Evolutionary conservation across 2,329 filamentous ascomycete genomes (phyloP).

Genomic region (Plenodomus biglobosus): DNA sequence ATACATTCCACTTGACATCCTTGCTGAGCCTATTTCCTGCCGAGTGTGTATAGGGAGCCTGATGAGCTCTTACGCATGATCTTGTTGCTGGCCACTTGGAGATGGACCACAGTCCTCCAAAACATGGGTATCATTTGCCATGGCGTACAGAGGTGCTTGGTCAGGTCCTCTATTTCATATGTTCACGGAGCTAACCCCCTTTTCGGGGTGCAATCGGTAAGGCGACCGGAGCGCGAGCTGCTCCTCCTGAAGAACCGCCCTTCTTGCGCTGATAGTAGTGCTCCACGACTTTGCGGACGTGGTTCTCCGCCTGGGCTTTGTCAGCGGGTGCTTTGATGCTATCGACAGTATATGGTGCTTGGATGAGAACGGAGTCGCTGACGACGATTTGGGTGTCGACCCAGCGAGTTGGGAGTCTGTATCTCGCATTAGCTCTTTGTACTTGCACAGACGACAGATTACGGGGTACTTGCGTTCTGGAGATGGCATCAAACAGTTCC

Average conservation of each 20-base stretch:
- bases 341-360: constrained; percentile 59
- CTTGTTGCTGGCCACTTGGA: not conserved
- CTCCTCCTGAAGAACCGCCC: constrained; percentile 16
- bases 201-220: constrained; percentile 37
- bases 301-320: constrained; percentile 46
- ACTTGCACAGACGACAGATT: not conserved
- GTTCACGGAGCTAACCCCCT: constrained; percentile 18
- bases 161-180: not conserved
- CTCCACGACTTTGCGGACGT: constrained; percentile 52
- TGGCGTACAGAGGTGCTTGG: not conserved
- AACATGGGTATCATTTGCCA: not conserved
- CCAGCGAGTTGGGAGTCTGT: constrained; percentile 59
- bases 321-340: constrained; percentile 53
- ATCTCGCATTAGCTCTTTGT: constrained; percentile 1
- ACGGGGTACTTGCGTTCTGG: constrained; percentile 52
- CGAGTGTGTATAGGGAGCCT: not conserved
- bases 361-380: constrained; percentile 61
- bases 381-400: constrained; percentile 61
- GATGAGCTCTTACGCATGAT: not conserved
- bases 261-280: constrained; percentile 49
- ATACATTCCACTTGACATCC: not conserved
- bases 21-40: not conserved
- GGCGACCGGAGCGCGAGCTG: constrained; percentile 30
- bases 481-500: constrained; percentile 64
- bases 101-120: no score